Conservation (phyloP, 768 basidiomycete genomes). For the Porphyrellus cyaneotinctus region DNA sequence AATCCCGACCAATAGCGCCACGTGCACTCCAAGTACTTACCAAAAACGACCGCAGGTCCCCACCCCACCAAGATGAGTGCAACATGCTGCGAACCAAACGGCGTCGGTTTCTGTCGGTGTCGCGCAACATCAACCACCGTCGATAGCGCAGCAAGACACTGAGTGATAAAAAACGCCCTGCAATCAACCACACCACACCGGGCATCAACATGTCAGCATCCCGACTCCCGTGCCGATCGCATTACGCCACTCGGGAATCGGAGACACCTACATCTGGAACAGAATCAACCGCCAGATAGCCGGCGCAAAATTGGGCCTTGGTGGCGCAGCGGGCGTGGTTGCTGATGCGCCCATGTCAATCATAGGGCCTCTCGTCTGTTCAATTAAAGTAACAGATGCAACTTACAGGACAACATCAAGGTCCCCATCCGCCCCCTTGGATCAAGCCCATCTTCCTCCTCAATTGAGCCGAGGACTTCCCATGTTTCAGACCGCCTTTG, state of each 20-base stretch:
- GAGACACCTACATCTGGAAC: conserved; percentile 48
- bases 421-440: background rate
- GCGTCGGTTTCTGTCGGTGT: conserved; percentile 37
- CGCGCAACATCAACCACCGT: conserved; percentile 48
- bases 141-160: conserved; percentile 47
- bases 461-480: background rate
- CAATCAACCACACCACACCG: background rate
- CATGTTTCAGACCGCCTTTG: background rate
- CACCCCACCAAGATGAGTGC: conserved; percentile 56
- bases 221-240: background rate
- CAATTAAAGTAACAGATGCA: background rate
- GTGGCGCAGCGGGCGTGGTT: background rate
- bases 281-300: conserved; percentile 50
- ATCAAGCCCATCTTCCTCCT: background rate
- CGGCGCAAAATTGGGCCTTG: conserved; percentile 31
- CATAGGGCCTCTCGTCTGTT: background rate
- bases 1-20: too few relatives aligned
- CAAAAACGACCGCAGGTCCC: conserved; percentile 55
- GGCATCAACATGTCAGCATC: background rate
- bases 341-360: conserved; percentile 6
- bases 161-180: conserved; percentile 43
- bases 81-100: conserved; percentile 65
- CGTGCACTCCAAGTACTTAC: conserved; percentile 37
- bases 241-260: background rate
- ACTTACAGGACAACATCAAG: conserved; percentile 12